phyloP scores from a whole-genome alignment of 768 basidiomycete species.

The Hygrocybe punicea region DNA sequence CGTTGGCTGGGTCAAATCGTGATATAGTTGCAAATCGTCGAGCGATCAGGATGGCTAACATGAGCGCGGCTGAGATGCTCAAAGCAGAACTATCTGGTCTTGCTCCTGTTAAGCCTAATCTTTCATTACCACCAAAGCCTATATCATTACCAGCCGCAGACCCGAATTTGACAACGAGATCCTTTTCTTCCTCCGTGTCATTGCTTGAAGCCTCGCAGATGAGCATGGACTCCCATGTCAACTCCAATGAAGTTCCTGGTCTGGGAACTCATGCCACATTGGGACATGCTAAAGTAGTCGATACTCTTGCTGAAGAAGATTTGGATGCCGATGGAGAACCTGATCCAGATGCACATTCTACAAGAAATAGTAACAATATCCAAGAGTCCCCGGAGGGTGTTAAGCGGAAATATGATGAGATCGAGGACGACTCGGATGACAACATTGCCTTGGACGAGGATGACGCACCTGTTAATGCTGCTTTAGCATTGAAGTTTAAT shows the following conservation, averaged over 20 bases:
- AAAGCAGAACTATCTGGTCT: slow-evolving; percentile 83
- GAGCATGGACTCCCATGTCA: slow-evolving; percentile 21
- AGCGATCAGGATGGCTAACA: slow-evolving; percentile 91
- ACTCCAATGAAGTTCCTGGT: slow-evolving; percentile 38
- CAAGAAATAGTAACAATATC: slow-evolving; percentile 19
- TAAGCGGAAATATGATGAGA: slow-evolving; percentile 52
- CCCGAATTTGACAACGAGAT: slow-evolving; percentile 8
- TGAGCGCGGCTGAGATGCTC: slow-evolving; percentile 92
- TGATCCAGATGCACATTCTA: slow-evolving; percentile 27
- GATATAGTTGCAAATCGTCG: slow-evolving; percentile 88
- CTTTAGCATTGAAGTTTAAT: slow-evolving; percentile 70
- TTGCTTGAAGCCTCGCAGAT: slow-evolving; percentile 30
- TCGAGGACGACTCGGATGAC: slow-evolving; percentile 36
- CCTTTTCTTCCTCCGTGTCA: slow-evolving; percentile 6
- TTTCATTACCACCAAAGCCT: slow-evolving; percentile 40
- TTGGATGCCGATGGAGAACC: slow-evolving; percentile 31
- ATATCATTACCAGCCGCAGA: slow-evolving; percentile 29
- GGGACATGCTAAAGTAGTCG: slow-evolving; percentile 7
- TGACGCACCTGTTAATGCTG: slow-evolving; percentile 39
- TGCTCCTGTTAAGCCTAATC: slow-evolving; percentile 43
- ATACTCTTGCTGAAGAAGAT: slow-evolving; percentile 19
- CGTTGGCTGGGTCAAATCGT: slow-evolving; percentile 80
- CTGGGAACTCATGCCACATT: slow-evolving; percentile 27
- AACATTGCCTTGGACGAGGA: slow-evolving; percentile 53
- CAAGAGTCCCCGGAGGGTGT: slow-evolving; percentile 25